Conservation (phyloP, 2,329 filamentous ascomycete genomes). For the Bipolaris zeicola region DNA sequence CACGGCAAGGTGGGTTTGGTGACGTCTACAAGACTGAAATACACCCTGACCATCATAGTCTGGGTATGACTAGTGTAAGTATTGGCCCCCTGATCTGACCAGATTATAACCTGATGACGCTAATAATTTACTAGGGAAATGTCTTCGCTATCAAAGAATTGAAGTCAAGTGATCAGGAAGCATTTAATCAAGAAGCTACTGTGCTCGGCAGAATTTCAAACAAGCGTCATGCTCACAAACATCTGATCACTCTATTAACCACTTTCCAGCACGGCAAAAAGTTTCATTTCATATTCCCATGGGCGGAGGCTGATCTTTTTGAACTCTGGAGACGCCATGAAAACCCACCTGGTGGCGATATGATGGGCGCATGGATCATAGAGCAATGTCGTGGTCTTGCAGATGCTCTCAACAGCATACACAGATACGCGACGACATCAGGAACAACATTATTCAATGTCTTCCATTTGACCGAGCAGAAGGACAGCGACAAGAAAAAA, state of each 20-base stretch:
- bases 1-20: not conserved
- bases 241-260: not conserved
- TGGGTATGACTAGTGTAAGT: not conserved
- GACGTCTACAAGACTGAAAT: not conserved
- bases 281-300: conserved; percentile 14
- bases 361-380: not conserved
- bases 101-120: not conserved
- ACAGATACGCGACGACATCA: conserved; percentile 5
- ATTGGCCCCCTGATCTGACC: no score
- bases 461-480: not conserved
- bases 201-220: not conserved
- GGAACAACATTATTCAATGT: not conserved
- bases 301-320: conserved; percentile 14
- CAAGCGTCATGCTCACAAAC: not conserved
- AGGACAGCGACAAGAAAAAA: not conserved
- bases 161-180: not conserved
- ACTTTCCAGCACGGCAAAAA: not conserved
- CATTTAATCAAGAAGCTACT: not conserved
- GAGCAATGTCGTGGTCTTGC: conserved; percentile 14
- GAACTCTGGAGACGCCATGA: not conserved
- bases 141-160: conserved; percentile 1
- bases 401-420: conserved; percentile 5
- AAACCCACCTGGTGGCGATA: not conserved
- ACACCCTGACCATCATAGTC: not conserved
- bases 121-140: not conserved